Base-by-base conservation (phyloP, 768 basidiomycete genomes). In the Candolleomyces eurysporus region DNA sequence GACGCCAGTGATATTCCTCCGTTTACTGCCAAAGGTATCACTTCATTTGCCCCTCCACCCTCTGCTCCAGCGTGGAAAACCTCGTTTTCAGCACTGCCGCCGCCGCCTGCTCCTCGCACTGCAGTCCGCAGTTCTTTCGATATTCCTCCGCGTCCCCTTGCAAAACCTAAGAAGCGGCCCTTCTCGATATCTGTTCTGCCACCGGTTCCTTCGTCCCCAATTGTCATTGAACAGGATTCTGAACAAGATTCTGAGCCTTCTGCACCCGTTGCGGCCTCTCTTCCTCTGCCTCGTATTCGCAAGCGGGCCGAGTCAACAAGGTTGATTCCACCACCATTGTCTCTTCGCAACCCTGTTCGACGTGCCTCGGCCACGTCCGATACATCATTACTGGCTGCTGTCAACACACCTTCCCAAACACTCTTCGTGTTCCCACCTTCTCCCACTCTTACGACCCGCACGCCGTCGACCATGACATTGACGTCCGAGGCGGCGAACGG, bases 391-490 rank as follows among this genome's bases (percentile, higher is more conserved):
- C 57, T 66, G 4, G 68, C 72, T 17, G 65, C 65, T 3, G 68
- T 78, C 43, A 72, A 79, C 50, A 82, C 87, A 39, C 89, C 90
- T 36, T 91, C 91, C 1, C 92, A 94, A 70, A 94, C 92, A 0
- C 79, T 94, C 50, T 93, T 94, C 66, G 87, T 94, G 42, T 94
- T 94, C 69, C 92, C 92, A 1, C 91, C 92, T 36, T 93, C 91
- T 5, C 91, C 73, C 52, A 85, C 80, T 51, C 67, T 77, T 63
- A 80, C 79, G 48, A 78, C 85, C 49, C 82, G 81, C 57, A 91
- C 89, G 56, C 90, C 92, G 30, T 90, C 91, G 51, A 90, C 91
- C 40, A 87, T 93, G 85, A 92, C 89, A 42, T 76, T 94, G 58
- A 91, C 85, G 49, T 89, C 90, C 62, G 88, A 79, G n/a, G 58